phyloP scores from a whole-genome alignment of 768 basidiomycete species.

The Lactarius pseudohatsudake region DNA sequence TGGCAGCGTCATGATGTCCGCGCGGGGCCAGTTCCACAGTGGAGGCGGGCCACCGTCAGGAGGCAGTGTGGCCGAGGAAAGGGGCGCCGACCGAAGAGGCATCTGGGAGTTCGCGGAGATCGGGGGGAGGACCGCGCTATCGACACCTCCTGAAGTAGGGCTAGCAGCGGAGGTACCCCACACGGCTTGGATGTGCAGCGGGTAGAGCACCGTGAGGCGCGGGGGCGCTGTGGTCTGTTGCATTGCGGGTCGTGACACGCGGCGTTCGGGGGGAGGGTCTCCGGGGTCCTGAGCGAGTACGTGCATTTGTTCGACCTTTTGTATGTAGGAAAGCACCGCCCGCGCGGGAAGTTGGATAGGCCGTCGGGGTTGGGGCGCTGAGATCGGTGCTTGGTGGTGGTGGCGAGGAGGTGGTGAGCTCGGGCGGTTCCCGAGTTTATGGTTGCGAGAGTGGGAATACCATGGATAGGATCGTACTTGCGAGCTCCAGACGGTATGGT shows the following conservation, averaged over 20 bases:
- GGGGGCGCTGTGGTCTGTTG: slow-evolving; percentile 3
- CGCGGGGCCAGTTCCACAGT: slow-evolving; percentile 28
- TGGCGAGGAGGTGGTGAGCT: not conserved
- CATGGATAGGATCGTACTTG: slow-evolving; percentile 26
- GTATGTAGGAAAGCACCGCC: slow-evolving; percentile 7
- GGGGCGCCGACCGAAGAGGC: not conserved
- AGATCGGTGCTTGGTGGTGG: not conserved
- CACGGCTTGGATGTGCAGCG: slow-evolving; percentile 19
- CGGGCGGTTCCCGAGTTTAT: slow-evolving; percentile 15
- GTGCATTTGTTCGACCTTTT: slow-evolving; percentile 10
- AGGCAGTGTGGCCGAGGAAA: not conserved
- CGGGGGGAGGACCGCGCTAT: not conserved
- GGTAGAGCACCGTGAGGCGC: slow-evolving; percentile 16
- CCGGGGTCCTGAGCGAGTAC: not conserved
- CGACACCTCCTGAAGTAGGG: not conserved
- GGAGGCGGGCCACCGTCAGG: slow-evolving; percentile 15
- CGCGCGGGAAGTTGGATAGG: slow-evolving; percentile 20
- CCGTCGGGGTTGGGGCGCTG: slow-evolving; percentile 25
- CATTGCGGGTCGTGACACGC: not conserved
- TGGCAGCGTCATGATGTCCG: slow-evolving; percentile 27
- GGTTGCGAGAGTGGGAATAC: slow-evolving; percentile 13
- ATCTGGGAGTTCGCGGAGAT: not conserved
- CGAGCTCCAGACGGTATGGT: slow-evolving; percentile 21
- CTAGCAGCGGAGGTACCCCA: not conserved
- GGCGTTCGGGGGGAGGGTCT: slow-evolving; percentile 1